Evolutionary conservation across 805 yeast genomes (phyloP), one percentile per base, ranked within the genome.

Genomic region (Wickerhamomyces hampshirensis): DNA sequence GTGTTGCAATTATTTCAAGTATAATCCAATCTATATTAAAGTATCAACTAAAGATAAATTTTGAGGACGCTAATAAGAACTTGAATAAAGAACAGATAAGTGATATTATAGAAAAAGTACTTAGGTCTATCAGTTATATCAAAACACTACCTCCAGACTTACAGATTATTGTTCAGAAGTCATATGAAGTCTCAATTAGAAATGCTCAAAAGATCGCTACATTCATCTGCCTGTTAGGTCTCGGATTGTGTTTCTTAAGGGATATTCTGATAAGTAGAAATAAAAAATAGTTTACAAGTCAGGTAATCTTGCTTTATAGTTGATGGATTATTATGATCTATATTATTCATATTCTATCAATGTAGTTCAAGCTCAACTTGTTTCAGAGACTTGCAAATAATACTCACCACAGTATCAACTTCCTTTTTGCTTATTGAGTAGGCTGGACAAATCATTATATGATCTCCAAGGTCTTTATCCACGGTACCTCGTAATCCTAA

Each of bases 1-100:
- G 84, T 31, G 77, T 77, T 15, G 66, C 86, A 0, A 51, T 77
- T 14, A 42, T 45, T 11, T 44, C 47, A 18, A 45, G 39, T 11
- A 40, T 42, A 26, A 37, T 45, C 27, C 35, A 43, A n/a, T n/a
- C n/a, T n/a, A n/a, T n/a, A n/a, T n/a, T n/a, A n/a, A n/a, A 28
- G 28, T 23, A 15, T 21, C 33, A 14, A n/a, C 38, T 49, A 12
- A n/a, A 29, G 1, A 28, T 34, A 3, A 48, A 42, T n/a, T 42
- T 49, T 21, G 31, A 37, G 7, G 26, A 33, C 14, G 32, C 31
- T 21, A 31, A 34, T n/a, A n/a, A n/a, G n/a, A n/a, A n/a, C n/a
- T n/a, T n/a, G n/a, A n/a, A n/a, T n/a, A n/a, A n/a, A n/a, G n/a
- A n/a, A 9, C 18, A 45, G 14, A 38, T 43, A 23, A 24, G 37